Percentiles rank a stretch among this genome's conserved stretches.
Evolutionary conservation across 257 asterid species (phyloP).

Genomic region (Jaltomata sinuosa): DNA sequence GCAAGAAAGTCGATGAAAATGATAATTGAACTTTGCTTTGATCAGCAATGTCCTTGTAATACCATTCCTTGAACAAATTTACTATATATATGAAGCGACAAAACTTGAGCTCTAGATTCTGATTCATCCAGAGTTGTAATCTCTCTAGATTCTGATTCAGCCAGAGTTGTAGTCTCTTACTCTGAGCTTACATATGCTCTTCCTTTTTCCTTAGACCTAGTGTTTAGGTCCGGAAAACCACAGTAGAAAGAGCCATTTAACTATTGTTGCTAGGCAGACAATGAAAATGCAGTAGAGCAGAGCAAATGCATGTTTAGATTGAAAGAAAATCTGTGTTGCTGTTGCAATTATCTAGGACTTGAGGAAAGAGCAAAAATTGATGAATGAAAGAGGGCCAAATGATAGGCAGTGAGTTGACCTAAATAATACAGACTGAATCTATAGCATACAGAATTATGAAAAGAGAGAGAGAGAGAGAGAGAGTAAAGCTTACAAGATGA

Average conservation of each 20-base stretch:
- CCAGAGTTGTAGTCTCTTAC: neutral
- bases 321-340: neutral
- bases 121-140: neutral
- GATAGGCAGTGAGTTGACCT: neutral
- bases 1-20: neutral
- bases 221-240: neutral
- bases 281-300: neutral
- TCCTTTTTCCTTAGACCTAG: neutral
- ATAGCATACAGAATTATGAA: neutral
- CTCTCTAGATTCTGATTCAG: neutral
- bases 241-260: neutral
- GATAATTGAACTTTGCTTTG: neutral
- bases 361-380: neutral
- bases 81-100: neutral
- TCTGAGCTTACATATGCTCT: neutral
- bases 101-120: neutral
- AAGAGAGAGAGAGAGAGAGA: neutral
- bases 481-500: slow-evolving; percentile 50
- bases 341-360: neutral
- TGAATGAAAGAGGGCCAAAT: neutral
- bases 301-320: neutral
- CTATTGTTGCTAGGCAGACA: neutral
- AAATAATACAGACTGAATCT: neutral
- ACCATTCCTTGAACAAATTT: neutral
- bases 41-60: neutral